Conservation (phyloP, 257 asterid genomes). For the Leptodermis oblonga region DNA sequence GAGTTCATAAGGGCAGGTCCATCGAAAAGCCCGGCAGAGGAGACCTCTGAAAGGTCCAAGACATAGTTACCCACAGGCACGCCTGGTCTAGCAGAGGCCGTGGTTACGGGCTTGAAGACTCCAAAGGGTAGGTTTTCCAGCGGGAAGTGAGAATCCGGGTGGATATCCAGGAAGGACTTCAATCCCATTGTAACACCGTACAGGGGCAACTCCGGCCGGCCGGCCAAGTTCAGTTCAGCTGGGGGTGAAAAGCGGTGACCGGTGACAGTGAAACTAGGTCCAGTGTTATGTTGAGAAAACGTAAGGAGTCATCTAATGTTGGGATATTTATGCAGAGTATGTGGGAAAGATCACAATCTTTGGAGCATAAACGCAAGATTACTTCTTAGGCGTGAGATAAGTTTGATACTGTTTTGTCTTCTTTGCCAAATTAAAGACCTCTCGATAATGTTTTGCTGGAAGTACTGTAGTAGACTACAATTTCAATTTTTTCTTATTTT, state of each 20-base stretch:
- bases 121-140: conserved; percentile 96
- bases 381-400: too few species aligned
- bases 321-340: too few species aligned
- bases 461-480: too few species aligned
- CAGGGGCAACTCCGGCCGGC: not conserved
- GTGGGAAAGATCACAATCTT: not conserved
- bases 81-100: conserved; percentile 63
- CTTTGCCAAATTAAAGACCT: too few species aligned
- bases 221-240: not conserved
- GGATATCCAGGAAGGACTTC: conserved; percentile 72
- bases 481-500: too few species aligned
- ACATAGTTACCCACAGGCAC: conserved; percentile 81
- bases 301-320: too few species aligned
- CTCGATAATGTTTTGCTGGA: too few species aligned
- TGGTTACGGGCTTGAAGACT: conserved; percentile 59
- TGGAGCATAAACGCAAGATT: not conserved
- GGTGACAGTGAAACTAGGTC: too few species aligned
- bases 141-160: conserved; percentile 85
- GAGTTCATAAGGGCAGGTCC: conserved; percentile 59
- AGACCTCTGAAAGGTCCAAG: conserved; percentile 64
- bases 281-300: too few species aligned
- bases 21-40: conserved; percentile 72
- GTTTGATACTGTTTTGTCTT: too few species aligned
- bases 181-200: conserved; percentile 39
- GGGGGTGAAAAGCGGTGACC: not conserved